phyloP scores from a whole-genome alignment of 2,329 filamentous ascomycete species.

The Acephala macrosclerotiorum region DNA sequence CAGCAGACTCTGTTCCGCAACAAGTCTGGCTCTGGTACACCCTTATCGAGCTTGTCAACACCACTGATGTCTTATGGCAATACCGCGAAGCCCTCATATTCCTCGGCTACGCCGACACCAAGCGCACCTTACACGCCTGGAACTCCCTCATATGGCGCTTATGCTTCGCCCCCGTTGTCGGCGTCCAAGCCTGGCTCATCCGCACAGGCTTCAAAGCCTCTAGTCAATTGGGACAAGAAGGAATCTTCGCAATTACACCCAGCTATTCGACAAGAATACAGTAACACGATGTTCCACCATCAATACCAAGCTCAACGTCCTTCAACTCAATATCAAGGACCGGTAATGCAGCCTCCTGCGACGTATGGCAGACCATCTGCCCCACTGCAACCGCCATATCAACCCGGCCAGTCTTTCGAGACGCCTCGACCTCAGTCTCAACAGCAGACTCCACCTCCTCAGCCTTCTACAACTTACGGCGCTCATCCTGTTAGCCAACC shows the following conservation, averaged over 20 bases:
- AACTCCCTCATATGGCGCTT: slow-evolving; percentile 19
- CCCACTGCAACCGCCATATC: slow-evolving; percentile 23
- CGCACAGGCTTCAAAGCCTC: not conserved
- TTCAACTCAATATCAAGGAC: slow-evolving; percentile 24
- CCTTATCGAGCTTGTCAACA: slow-evolving; percentile 18
- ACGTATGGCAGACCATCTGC: slow-evolving; percentile 31
- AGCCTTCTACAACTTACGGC: slow-evolving; percentile 9
- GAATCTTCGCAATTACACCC: slow-evolving; percentile 45
- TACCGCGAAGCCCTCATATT: slow-evolving; percentile 22
- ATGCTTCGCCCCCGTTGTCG: slow-evolving; percentile 17
- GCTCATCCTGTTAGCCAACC: slow-evolving; percentile 4
- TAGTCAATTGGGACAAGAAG: slow-evolving; percentile 38
- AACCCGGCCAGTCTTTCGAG: slow-evolving; percentile 12
- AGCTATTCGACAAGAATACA: slow-evolving; percentile 48
- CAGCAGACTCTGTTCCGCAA: slow-evolving; percentile 40
- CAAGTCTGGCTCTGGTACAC: slow-evolving; percentile 22
- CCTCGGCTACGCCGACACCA: slow-evolving; percentile 16
- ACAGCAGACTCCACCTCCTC: slow-evolving; percentile 12
- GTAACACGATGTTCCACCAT: slow-evolving; percentile 36
- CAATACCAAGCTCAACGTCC: slow-evolving; percentile 31
- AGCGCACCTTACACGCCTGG: slow-evolving; percentile 18
- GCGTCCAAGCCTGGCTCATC: slow-evolving; percentile 10
- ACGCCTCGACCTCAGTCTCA: slow-evolving; percentile 18
- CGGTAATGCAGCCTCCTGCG: slow-evolving; percentile 33
- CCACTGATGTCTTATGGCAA: slow-evolving; percentile 23